Conservation (phyloP, 148 eudicot genomes). For the Camellia sinensis region DNA sequence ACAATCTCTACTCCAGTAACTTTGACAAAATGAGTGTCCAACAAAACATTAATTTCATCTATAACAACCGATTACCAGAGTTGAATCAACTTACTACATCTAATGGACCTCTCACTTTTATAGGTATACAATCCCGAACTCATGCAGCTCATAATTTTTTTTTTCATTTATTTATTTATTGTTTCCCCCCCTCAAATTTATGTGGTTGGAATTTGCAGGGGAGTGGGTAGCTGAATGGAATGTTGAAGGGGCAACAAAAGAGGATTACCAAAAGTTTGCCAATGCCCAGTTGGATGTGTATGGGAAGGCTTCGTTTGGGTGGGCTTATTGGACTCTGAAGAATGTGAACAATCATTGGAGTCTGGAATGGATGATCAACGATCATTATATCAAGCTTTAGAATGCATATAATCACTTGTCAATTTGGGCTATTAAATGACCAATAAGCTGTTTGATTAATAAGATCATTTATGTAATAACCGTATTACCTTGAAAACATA, state of each 20-base stretch:
- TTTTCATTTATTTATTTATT: too few species aligned
- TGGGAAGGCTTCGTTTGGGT: constrained; percentile 66
- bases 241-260: constrained; percentile 32
- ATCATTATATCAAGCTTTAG: constrained; percentile 51
- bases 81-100: constrained; percentile 31
- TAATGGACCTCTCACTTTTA: constrained; percentile 57
- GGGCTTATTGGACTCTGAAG: constrained; percentile 82
- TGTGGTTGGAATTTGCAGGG: constrained; percentile 32
- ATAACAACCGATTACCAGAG: constrained; percentile 19
- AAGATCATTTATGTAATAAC: too few species aligned
- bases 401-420: too few species aligned
- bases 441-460: too few species aligned
- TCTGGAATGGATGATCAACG: constrained; percentile 65
- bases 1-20: constrained; percentile 21
- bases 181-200: too few species aligned
- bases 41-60: constrained; percentile 39
- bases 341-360: constrained; percentile 65
- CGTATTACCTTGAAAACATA: too few species aligned
- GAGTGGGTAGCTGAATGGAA: constrained; percentile 74
- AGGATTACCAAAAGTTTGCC: constrained; percentile 46
- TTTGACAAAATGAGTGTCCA: constrained; percentile 29
- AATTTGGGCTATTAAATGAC: too few species aligned
- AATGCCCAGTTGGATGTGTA: constrained; percentile 58
- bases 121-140: constrained; percentile 35
- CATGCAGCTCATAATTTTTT: too few species aligned